Evolutionary conservation across 805 yeast genomes (phyloP), one percentile per base, ranked within the genome.

Genomic region (Saturnispora zaruensis): DNA sequence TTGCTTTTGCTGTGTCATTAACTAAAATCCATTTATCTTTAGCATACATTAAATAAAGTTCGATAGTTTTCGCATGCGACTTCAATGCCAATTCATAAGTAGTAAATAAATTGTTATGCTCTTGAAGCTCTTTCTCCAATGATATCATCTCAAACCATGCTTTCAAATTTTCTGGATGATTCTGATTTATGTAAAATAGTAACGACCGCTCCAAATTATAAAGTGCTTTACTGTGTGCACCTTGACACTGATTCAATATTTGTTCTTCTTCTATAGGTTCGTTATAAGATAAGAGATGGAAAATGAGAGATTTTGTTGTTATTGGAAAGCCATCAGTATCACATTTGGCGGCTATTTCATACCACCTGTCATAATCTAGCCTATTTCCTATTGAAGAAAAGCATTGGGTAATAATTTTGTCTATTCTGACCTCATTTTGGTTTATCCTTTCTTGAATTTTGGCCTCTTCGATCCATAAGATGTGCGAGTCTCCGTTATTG

Each of bases 381-480:
- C 70, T 69, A 20, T 66, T 60, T 5, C 59, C 58, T 26, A 75
- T 63, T 43, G 77, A 75, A 45, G 68, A 58, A 41, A 65, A 55
- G 45, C 81, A 81, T 59, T 77, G 75, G 28, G 64, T 64, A 50
- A 83, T 58, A 57, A 85, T 57, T 58, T 71, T 73, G 5, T 63
- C 63, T 1, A 82, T 63, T 52, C 78, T 76, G 1, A 67, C 62
- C n/a, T 67, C 71, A n/a, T 69, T 65, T 6, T 69, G 69, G 4
- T 65, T 61, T 1, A 65, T 60, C 50, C 72, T 67, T 57, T 81
- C 91, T 62, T 87, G 95, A 13, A 88, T 59, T 54, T 80, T 76
- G 1, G 81, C 74, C 1, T 88, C 88, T 0, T 81, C 70, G 2
- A 87, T 65, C 91, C 95, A 87, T 2, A 88, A 71, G 32, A 70